Conservation (phyloP, 2,329 filamentous ascomycete species). For the Cladobotryum protrusum region DNA sequence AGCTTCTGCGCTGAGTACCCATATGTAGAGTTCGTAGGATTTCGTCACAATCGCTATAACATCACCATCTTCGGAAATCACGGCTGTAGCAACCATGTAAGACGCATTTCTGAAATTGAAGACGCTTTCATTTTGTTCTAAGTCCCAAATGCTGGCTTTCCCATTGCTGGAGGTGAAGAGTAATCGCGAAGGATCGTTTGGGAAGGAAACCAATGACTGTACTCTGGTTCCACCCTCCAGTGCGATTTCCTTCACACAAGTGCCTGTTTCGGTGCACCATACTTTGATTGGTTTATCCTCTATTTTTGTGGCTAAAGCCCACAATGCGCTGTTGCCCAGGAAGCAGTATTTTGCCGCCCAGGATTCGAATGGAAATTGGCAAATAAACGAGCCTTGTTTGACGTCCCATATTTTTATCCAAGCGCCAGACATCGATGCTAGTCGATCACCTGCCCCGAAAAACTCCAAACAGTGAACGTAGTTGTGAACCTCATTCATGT, state of each 20-base stretch:
- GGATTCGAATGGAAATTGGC: not conserved
- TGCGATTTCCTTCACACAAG: not conserved
- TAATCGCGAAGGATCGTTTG: not conserved
- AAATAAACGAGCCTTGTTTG: not conserved
- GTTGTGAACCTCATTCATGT: not conserved
- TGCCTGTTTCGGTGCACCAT: not conserved
- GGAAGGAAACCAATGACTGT: not conserved
- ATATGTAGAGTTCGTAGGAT: not conserved
- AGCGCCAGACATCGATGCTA: not conserved
- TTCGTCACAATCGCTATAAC: not conserved
- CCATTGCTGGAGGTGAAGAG: not conserved
- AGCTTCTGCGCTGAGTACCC: not conserved
- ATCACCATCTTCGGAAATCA: not conserved
- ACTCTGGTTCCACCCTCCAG: not conserved
- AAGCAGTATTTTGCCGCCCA: not conserved
- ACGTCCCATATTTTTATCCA: not conserved
- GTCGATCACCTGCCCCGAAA: not conserved
- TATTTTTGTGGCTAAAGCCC: not conserved
- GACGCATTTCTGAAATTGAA: not conserved
- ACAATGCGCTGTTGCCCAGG: not conserved
- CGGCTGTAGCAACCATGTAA: not conserved
- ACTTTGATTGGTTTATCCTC: not conserved
- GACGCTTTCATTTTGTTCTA: not conserved
- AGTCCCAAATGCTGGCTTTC: not conserved
- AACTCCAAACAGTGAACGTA: not conserved